A percentile compares a stretch with the other conserved stretches of the same genome.
Evolutionary conservation across 768 basidiomycete genomes (phyloP).

Genomic region (Lactifluus echinatus): DNA sequence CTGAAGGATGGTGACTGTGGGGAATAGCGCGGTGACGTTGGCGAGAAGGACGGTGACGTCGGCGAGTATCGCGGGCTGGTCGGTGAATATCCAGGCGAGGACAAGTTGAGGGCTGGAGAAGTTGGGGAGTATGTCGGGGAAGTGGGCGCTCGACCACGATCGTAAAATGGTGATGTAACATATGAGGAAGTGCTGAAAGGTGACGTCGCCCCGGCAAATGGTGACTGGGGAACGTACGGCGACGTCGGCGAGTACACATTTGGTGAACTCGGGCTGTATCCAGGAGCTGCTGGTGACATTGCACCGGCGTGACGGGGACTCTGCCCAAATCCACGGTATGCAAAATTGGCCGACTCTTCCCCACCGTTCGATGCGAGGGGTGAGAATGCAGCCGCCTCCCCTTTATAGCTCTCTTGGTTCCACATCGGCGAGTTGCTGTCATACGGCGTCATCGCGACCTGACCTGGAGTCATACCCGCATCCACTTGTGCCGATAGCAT

Average conservation of each 20-base stretch:
- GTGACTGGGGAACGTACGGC: constrained; percentile 80
- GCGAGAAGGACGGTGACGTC: constrained; percentile 79
- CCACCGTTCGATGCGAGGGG: constrained; percentile 78
- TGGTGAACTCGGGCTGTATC: constrained; percentile 89
- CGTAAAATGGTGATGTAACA: constrained; percentile 79
- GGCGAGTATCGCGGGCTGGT: constrained; percentile 82
- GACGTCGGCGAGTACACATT: constrained; percentile 86
- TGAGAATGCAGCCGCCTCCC: constrained; percentile 89
- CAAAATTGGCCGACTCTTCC: constrained; percentile 74
- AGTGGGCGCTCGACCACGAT: constrained; percentile 52
- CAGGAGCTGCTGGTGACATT: constrained; percentile 82
- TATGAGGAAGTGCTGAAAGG: constrained; percentile 77
- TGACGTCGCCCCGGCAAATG: constrained; percentile 74
- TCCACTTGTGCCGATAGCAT: constrained; percentile 73
- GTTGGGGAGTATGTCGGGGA: constrained; percentile 87
- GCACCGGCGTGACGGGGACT: constrained; percentile 77
- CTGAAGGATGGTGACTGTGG: constrained; percentile 91
- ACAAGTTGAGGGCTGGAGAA: constrained; percentile 72
- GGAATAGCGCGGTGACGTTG: constrained; percentile 83
- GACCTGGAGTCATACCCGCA: constrained; percentile 85
- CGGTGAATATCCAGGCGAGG: constrained; percentile 62
- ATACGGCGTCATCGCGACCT: constrained; percentile 94
- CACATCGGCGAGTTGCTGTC: constrained; percentile 85
- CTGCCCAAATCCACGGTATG: constrained; percentile 70
- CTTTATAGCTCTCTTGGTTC: constrained; percentile 66